These are phyloP conservation scores for Cladochytrium replicatum DNA, from an alignment of 192 early-diverging fungal species.

Conservation along the genomic window DNA sequence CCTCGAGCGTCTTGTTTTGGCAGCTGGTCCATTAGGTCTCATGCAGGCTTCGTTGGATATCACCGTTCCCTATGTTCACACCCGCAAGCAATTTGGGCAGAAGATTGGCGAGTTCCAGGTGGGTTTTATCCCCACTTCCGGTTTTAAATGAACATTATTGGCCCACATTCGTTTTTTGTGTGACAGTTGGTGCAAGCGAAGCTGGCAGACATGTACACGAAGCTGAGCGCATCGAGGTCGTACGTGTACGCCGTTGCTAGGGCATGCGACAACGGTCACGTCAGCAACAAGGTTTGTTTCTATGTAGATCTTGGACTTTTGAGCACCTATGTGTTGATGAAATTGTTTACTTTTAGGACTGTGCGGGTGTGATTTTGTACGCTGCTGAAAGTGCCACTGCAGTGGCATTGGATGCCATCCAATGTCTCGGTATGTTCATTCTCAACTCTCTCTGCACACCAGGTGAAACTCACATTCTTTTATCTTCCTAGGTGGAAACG, in stretches of 20 bases:
- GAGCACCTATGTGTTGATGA: no score
- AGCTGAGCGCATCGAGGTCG: slow-evolving; percentile 76
- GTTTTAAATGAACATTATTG: not conserved
- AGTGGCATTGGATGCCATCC: slow-evolving; percentile 84
- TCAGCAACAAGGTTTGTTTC: slow-evolving; percentile 54
- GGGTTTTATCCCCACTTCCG: not conserved
- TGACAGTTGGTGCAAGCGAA: slow-evolving; percentile 76
- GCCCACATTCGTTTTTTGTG: not conserved
- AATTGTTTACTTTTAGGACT: slow-evolving; percentile 49
- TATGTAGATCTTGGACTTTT: not conserved
- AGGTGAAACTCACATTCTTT: no score
- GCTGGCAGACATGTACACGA: slow-evolving; percentile 96
- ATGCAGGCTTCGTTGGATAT: slow-evolving; percentile 85
- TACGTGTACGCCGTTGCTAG: slow-evolving; percentile 86
- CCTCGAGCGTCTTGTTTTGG: slow-evolving; percentile 77
- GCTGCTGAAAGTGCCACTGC: slow-evolving; percentile 90
- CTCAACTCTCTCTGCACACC: no score
- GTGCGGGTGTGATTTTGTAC: slow-evolving; percentile 89
- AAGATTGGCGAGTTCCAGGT: slow-evolving; percentile 78
- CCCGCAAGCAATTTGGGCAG: slow-evolving; percentile 76
- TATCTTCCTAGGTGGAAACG: slow-evolving; percentile 60
- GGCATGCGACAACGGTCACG: slow-evolving; percentile 68
- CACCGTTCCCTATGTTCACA: slow-evolving; percentile 74
- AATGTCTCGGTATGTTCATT: slow-evolving; percentile 65
- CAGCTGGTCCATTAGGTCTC: slow-evolving; percentile 79